These are phyloP conservation scores for Pichia cabralensis DNA, from an alignment of 805 yeast genomes.

Conservation along the genomic window DNA sequence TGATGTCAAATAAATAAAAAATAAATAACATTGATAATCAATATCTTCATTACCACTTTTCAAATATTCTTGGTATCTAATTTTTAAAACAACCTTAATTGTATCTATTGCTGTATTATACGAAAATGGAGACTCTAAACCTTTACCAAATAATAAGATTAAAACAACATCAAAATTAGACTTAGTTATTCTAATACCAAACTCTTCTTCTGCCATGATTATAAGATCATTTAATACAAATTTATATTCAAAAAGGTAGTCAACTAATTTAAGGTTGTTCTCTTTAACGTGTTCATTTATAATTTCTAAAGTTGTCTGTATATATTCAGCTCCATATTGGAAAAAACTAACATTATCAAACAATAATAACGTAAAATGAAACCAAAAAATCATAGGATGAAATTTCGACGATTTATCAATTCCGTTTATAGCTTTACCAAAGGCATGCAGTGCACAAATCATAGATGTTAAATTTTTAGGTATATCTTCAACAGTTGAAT, in stretches of 20 bases:
- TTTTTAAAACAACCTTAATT: slow-evolving; percentile 33
- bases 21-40: slow-evolving; percentile 22
- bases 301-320: slow-evolving; percentile 27
- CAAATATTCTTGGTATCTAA: slow-evolving; percentile 30
- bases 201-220: slow-evolving; percentile 32
- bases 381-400: slow-evolving; percentile 43
- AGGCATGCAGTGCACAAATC: slow-evolving; percentile 34
- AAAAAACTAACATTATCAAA: slow-evolving; percentile 21
- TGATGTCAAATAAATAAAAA: slow-evolving; percentile 25
- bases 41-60: neutral
- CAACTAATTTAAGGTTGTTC: slow-evolving; percentile 21
- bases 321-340: slow-evolving; percentile 25
- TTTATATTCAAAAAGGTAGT: slow-evolving; percentile 24
- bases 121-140: slow-evolving; percentile 48
- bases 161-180: slow-evolving; percentile 44
- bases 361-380: slow-evolving; percentile 19
- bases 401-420: slow-evolving; percentile 35
- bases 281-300: slow-evolving; percentile 24
- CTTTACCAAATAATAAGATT: slow-evolving; percentile 40
- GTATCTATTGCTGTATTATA: slow-evolving; percentile 38
- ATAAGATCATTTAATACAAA: slow-evolving; percentile 32
- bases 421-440: slow-evolving; percentile 40
- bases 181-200: slow-evolving; percentile 29
- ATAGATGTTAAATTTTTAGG: slow-evolving; percentile 4
- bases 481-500: neutral